Conservation (phyloP, 2,329 filamentous ascomycete species). For the Phyllosticta citribraziliensis region DNA sequence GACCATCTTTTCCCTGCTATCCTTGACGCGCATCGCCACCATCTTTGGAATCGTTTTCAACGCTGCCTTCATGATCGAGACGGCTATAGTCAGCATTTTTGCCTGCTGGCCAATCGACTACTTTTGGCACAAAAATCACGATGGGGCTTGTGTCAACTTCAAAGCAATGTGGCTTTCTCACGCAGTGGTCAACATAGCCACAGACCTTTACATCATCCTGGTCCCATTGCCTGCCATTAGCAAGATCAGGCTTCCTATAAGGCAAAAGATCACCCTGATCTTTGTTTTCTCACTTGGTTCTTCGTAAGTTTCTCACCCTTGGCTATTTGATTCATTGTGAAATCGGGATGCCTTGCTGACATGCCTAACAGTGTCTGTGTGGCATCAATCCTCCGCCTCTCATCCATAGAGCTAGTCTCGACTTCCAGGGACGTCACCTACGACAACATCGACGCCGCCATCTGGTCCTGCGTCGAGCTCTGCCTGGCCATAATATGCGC, state of each 20-base stretch:
- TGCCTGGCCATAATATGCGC: conserved; percentile 22
- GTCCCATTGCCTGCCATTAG: conserved; percentile 25
- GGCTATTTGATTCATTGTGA: background rate
- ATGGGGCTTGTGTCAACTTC: conserved; percentile 16
- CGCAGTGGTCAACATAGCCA: conserved; percentile 23
- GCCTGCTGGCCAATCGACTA: conserved; percentile 20
- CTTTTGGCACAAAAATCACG: conserved; percentile 17
- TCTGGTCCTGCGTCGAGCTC: conserved; percentile 22
- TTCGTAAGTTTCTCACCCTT: conserved; percentile 14
- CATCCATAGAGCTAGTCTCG: conserved; percentile 19
- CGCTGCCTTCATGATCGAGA: conserved; percentile 14
- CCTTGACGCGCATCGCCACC: conserved; percentile 17
- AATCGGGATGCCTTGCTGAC: background rate
- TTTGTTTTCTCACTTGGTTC: conserved; percentile 24
- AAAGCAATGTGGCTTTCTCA: conserved; percentile 23
- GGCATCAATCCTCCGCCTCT: conserved; percentile 24
- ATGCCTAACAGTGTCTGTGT: conserved; percentile 19
- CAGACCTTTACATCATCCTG: conserved; percentile 21
- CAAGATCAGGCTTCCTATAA: conserved; percentile 19
- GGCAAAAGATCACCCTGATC: conserved; percentile 22
- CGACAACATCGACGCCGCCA: conserved; percentile 24
- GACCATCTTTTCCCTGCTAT: conserved; percentile 20
- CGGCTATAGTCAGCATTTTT: conserved; percentile 19
- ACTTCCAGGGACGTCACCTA: conserved; percentile 24
- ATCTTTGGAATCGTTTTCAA: conserved; percentile 19